Percentiles rank a stretch among this genome's conserved stretches.
phyloP scores from a whole-genome alignment of 2,329 filamentous ascomycete species.

The Sporothrix curviconia region DNA sequence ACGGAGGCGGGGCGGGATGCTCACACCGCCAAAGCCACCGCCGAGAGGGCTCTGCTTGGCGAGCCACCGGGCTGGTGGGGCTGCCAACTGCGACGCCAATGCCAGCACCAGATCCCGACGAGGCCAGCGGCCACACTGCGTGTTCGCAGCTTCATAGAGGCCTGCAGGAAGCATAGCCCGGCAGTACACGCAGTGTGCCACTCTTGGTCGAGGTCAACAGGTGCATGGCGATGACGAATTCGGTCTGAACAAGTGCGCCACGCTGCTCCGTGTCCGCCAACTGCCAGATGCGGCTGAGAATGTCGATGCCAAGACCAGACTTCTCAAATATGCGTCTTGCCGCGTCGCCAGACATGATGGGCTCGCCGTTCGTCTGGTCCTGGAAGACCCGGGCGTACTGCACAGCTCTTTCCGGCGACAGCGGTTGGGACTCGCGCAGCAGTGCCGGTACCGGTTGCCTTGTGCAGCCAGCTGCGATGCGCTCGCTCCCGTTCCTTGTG shows the following conservation, averaged over 20 bases:
- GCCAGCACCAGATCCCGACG: neutral
- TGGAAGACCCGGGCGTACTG: conserved; percentile 91
- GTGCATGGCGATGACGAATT: conserved; percentile 98
- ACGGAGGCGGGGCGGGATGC: conserved; percentile 40
- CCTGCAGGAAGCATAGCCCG: conserved; percentile 73
- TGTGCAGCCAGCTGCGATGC: conserved; percentile 15
- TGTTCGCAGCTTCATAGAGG: conserved; percentile 83
- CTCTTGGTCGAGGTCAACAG: conserved; percentile 86
- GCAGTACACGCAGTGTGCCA: conserved; percentile 70
- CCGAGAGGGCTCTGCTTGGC: conserved; percentile 45
- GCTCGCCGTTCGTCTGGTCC: conserved; percentile 69
- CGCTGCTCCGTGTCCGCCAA: conserved; percentile 90
- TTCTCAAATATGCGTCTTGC: conserved; percentile 95
- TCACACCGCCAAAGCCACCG: conserved; percentile 9
- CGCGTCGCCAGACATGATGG: conserved; percentile 70
- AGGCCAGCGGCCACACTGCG: conserved; percentile 43
- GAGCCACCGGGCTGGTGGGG: conserved; percentile 27
- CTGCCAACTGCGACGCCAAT: conserved; percentile 21
- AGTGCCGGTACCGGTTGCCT: conserved; percentile 45
- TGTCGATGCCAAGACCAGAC: conserved; percentile 80
- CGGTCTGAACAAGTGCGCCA: conserved; percentile 75
- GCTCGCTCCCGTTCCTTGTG: conserved; percentile 52
- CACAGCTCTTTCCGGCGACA: conserved; percentile 79
- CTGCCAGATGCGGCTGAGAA: conserved; percentile 92
- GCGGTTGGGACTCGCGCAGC: conserved; percentile 72